Conservation (phyloP, 2,329 filamentous ascomycete genomes). For the Paecilomyces variotii region DNA sequence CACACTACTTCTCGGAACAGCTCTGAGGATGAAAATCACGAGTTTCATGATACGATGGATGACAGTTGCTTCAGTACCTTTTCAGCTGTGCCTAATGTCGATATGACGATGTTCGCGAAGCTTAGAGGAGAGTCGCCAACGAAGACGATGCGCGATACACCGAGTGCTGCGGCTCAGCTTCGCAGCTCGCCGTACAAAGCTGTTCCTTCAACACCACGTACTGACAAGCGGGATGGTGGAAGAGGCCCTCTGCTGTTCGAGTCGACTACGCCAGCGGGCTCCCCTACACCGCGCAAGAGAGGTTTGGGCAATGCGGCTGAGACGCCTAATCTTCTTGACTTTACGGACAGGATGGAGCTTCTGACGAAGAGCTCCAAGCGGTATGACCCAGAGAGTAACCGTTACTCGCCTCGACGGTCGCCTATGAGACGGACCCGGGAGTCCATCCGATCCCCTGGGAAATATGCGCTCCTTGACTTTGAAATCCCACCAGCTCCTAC, state of each 20-base stretch:
- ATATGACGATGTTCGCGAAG: conserved; percentile 74
- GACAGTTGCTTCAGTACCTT: conserved; percentile 66
- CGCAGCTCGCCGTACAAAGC: conserved; percentile 10
- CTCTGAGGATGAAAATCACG: conserved; percentile 23
- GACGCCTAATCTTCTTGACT: conserved; percentile 77
- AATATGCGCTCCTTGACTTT: conserved; percentile 73
- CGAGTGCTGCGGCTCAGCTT: conserved; percentile 32
- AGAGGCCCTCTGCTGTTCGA: conserved; percentile 21
- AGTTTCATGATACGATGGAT: conserved; percentile 28
- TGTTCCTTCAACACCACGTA: conserved; percentile 38
- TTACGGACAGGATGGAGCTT: conserved; percentile 67
- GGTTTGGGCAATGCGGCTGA: conserved; percentile 41
- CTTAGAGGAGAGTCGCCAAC: conserved; percentile 56
- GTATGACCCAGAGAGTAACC: conserved; percentile 29
- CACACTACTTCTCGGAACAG: conserved; percentile 13
- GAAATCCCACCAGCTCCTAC: conserved; percentile 92
- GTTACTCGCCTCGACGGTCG: conserved; percentile 35
- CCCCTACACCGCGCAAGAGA: conserved; percentile 44
- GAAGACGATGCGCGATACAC: conserved; percentile 36
- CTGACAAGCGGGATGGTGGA: conserved; percentile 33
- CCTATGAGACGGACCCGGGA: conserved; percentile 34
- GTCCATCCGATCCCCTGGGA: conserved; percentile 33
- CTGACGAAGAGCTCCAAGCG: conserved; percentile 43
- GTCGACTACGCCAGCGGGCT: conserved; percentile 24
- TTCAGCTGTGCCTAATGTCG: conserved; percentile 68